Conservation (phyloP, 2,329 filamentous ascomycete genomes). For the Aspergillus tamarii region DNA sequence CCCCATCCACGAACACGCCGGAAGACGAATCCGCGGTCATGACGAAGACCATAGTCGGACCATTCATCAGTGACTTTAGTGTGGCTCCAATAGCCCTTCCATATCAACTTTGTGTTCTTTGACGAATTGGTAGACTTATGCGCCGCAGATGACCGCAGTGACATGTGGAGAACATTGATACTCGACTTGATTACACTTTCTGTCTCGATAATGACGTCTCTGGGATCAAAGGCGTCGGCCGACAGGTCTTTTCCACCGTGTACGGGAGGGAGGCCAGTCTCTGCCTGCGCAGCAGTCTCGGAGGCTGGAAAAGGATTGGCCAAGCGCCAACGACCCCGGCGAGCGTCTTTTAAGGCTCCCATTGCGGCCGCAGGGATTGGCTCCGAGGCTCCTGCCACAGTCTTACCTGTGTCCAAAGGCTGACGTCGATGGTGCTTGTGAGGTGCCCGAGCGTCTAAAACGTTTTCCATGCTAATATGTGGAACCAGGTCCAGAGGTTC, state of each 20-base stretch:
- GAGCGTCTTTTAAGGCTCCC: conserved; percentile 69
- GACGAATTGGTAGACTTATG: conserved; percentile 56
- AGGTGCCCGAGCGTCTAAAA: conserved; percentile 47
- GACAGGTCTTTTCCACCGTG: conserved; percentile 22
- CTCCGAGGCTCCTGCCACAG: conserved; percentile 29
- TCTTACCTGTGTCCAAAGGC: conserved; percentile 46
- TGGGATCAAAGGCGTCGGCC: conserved; percentile 33
- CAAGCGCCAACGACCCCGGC: conserved; percentile 68
- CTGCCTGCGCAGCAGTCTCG: conserved; percentile 29
- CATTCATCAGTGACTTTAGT: conserved; percentile 89
- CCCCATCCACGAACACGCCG: conserved; percentile 64
- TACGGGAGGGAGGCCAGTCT: conserved; percentile 30
- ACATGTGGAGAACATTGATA: conserved; percentile 79
- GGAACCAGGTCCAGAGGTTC: conserved; percentile 89
- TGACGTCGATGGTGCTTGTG: conserved; percentile 42
- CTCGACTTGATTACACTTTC: conserved; percentile 81
- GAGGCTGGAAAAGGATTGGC: conserved; percentile 51
- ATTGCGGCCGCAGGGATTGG: conserved; percentile 44
- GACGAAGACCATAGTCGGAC: conserved; percentile 73
- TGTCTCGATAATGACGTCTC: conserved; percentile 80
- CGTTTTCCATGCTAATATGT: conserved; percentile 72
- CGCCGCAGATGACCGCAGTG: conserved; percentile 59
- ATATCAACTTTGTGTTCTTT: conserved; percentile 83
- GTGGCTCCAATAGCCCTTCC: conserved; percentile 90
- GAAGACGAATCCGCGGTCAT: conserved; percentile 65